phyloP scores from a whole-genome alignment of 805 yeast genomes.

The Candida pseudoglaebosa region DNA sequence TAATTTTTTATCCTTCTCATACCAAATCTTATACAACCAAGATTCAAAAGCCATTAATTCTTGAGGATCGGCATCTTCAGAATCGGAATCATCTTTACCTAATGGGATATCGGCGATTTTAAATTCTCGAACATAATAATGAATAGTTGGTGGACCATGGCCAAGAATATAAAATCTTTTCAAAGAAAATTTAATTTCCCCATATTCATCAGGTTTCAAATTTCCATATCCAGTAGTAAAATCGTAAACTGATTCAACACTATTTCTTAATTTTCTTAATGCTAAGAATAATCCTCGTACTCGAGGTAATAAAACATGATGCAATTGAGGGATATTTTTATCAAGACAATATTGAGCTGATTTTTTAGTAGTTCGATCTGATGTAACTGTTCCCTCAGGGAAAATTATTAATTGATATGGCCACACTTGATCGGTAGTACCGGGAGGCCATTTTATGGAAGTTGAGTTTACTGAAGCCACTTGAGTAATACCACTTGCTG shows the following conservation, averaged over 20 bases:
- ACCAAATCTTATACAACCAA: constrained; percentile 78
- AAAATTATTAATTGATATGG: constrained; percentile 68
- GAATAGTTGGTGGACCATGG: constrained; percentile 62
- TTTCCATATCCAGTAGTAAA: constrained; percentile 82
- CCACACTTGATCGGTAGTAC: constrained; percentile 19
- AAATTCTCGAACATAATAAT: constrained; percentile 60
- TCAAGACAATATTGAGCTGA: constrained; percentile 57
- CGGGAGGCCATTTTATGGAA: constrained; percentile 29
- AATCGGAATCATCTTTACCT: constrained; percentile 34
- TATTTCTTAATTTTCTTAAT: constrained; percentile 49
- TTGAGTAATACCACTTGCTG: constrained; percentile 39
- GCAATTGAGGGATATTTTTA: constrained; percentile 44
- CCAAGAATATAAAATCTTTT: constrained; percentile 63
- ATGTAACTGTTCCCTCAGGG: constrained; percentile 93
- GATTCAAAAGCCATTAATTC: constrained; percentile 53
- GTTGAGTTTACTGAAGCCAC: constrained; percentile 27
- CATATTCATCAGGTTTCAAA: constrained; percentile 56
- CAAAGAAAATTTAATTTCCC: constrained; percentile 73
- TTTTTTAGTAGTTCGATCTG: constrained; percentile 56
- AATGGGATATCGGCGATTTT: constrained; percentile 61
- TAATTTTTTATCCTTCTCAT: constrained; percentile 70
- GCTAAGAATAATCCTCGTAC: constrained; percentile 72
- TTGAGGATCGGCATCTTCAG: constrained; percentile 39
- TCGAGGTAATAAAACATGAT: constrained; percentile 77
- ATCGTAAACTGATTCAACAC: constrained; percentile 67